Base-by-base conservation (phyloP, 1,284 basidiomycete species). In the Apiotrichum mycotoxinovorans region DNA sequence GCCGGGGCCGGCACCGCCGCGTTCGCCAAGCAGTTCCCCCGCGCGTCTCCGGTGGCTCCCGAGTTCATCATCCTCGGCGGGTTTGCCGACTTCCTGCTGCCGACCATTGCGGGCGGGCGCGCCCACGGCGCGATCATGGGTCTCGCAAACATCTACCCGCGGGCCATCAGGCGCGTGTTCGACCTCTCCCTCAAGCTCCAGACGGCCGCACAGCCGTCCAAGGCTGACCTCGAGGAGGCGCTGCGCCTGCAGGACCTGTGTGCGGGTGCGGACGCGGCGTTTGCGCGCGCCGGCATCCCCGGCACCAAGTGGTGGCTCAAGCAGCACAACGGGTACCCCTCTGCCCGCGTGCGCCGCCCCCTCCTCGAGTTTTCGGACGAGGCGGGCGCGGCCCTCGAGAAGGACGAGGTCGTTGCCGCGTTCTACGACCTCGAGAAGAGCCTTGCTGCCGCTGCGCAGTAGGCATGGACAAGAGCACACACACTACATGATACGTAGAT, bases 51-150 rank as follows among this genome's bases (percentile, higher is more conserved):
- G 20, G 42, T 46, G 12, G 66, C 67, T 0, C 68, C 66, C 43
- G 69, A 71, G 3, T 93, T 93, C 79, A 76, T 89, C 58, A 87
- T 89, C 40, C 79, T 90, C 22, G 87, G 87, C 48, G 89, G 89
- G 30, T 91, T 84, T 73, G 80, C 82, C 60, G 89, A 91, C 76
- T 89, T 89, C 74, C 75, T 91, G 62, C 78, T 87, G 35, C 84
- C 89, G 17, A 84, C 87, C n/a, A 77, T 83, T 10, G 84, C 83
- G 66, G 73, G 67, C 45, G 69, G 69, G 3, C 60, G 69, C 35
- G 88, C 80, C 9, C 85, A 89, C 70, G 89, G 89, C 60, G 88
- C 88, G 54, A 91, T 91, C 69, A 88, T 87, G 64, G 88, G 88
- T 56, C 83, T 91, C 35, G 87, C 83, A 15, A 90, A 90, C 72